Base-by-base conservation (phyloP, 257 asterid genomes). In the Petunia axillaris region DNA sequence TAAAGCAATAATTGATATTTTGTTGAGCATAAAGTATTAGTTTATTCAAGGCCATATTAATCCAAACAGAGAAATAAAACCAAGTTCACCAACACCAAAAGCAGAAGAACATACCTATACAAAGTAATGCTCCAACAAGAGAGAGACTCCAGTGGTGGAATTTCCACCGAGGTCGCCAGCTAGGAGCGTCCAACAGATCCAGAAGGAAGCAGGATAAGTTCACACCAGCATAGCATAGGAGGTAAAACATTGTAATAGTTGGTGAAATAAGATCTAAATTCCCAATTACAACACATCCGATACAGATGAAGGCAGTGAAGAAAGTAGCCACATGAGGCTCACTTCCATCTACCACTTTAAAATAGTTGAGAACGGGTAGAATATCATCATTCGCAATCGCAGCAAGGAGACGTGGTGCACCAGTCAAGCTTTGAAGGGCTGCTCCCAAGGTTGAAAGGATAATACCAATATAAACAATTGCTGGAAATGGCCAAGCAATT, bases 151-250 rank as follows among this genome's bases (percentile, higher is more conserved):
- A 96, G 80, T 96, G 99, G 86, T 96, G 99, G 88, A 93, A 94
- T 80, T 92, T 96, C 99, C 99, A 96, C 75, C 99, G 96, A 76
- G 99, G 99, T 64, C 99, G 99, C 99, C 99, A 96, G 89, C 99
- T 93, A 85, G 98, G 99, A 85, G 99, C 98, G 89, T 96, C 99
- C 80, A 96, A 85, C 77, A 96, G 94, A 88, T 96, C 99, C 90
- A 96, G 87, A 82, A 96, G 99, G 83, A 96, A 94, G 90, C 99
- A 96, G 76, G 99, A 96, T 83, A 96, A 87, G 83, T 96, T 96
- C 87, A 96, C 98, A 35, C 99, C 99, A 52, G 89, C 98, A 79
- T 96, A 96, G 89, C 99, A 96, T 74, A 96, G 90, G 81, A 96
- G 98, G 91, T 91, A 96, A 88, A 96, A 96, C 99, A 96, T 96